Conservation (phyloP, 2,329 filamentous ascomycete species). For the Phaeoacremonium minimum region DNA sequence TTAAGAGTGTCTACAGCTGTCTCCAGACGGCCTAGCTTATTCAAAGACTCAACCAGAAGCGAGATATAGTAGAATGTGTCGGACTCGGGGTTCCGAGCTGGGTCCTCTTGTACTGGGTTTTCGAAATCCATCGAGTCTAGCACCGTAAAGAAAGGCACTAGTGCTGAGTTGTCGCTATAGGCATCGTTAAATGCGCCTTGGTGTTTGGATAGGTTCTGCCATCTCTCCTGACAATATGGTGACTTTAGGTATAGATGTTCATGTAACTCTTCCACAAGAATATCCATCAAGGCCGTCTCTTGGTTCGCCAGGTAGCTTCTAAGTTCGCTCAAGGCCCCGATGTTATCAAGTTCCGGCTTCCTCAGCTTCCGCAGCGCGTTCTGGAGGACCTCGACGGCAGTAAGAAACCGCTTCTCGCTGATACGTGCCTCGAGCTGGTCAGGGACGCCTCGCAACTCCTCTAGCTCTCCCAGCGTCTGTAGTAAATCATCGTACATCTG, state of each 20-base stretch:
- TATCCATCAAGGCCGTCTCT: constrained; percentile 87
- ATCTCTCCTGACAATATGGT: constrained; percentile 92
- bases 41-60: constrained; percentile 81
- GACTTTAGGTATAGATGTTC: constrained; percentile 97
- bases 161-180: constrained; percentile 37
- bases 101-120: constrained; percentile 71
- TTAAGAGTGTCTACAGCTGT: constrained; percentile 86
- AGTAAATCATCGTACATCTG: constrained; percentile 89
- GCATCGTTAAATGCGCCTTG: constrained; percentile 48
- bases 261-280: constrained; percentile 93
- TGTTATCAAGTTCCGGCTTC: constrained; percentile 84
- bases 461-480: constrained; percentile 76
- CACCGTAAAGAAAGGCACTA: constrained; percentile 53
- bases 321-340: constrained; percentile 82
- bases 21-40: constrained; percentile 83
- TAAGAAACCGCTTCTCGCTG: constrained; percentile 91
- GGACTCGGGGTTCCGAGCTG: constrained; percentile 87
- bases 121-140: constrained; percentile 59
- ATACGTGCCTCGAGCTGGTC: constrained; percentile 92
- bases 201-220: constrained; percentile 75
- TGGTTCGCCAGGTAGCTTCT: constrained; percentile 88
- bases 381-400: constrained; percentile 87
- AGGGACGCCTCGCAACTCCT: constrained; percentile 83
- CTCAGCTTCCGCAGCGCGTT: constrained; percentile 79
- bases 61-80: constrained; percentile 94